Evolutionary conservation across 2,329 filamentous ascomycete genomes (phyloP), one percentile per base, ranked within the genome.

Genomic region (Penicillium vulpinum): DNA sequence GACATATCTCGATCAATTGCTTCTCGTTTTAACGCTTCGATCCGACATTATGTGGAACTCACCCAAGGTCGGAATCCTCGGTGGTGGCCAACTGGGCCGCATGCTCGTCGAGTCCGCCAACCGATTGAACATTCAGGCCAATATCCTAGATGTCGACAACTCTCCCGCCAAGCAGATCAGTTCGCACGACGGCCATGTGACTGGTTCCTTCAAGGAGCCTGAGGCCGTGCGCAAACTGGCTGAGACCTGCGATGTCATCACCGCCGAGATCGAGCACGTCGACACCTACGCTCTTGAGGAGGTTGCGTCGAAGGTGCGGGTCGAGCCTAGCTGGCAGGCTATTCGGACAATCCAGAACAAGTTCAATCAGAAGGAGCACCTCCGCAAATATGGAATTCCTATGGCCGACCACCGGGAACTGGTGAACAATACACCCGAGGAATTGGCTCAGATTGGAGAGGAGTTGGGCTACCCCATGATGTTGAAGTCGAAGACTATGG

Each of bases 191-290:
- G 80, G 82, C 62, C 91, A 97, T 71, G 85, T 96, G 56, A 83
- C 86, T 18, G 93, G 92, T 56, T 96, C 92, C 0, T 97, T 96
- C 82, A 92, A 91, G 72, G 89, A 96, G 64, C 80, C 88, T 0
- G 84, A 85, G 33, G 88, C 90, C 62, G 92, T 97, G 62, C 85
- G 87, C 41, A 82, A 91, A 72, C 81, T 97, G n/a, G 92, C 93
- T 2, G 77, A 83, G 38, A 77, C 81, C 33, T 91, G 87, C 66
- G 90, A 96, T 71, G 85, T 96, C 16, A 80, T 97, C 59, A 97
- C 92, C 0, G 90, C 96, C 15, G 93, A 97, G 76, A 97, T 96
- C 62, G 93, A 97, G 80, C 93, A 97, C 76, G 89, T 97, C 57
- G 86, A 97, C 74, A 94, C 91, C n/a, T 81, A 91, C 51, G 88